These are phyloP conservation scores for Protomyces gravidus DNA, from an alignment of 1,139 yeast genomes.

Conservation along the genomic window DNA sequence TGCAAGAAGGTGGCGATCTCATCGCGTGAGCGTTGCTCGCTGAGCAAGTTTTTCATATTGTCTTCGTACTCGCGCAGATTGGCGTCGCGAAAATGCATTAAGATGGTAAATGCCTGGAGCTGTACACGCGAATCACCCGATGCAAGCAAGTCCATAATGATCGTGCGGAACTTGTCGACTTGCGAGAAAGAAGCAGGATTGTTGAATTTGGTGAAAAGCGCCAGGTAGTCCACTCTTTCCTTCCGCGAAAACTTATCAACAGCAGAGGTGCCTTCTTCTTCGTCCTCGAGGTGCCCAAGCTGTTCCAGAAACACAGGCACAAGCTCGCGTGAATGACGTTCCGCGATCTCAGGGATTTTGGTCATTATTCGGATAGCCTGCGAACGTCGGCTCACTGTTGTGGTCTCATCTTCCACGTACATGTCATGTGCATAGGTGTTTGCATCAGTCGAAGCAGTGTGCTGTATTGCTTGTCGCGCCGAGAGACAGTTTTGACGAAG, in stretches of 20 bases:
- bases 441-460: not conserved
- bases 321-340: slow-evolving; percentile 53
- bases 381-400: slow-evolving; percentile 46
- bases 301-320: slow-evolving; percentile 52
- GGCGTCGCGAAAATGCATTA: slow-evolving; percentile 62
- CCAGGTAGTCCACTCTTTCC: slow-evolving; percentile 59
- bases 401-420: slow-evolving; percentile 5
- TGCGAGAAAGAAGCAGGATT: slow-evolving; percentile 53
- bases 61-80: slow-evolving; percentile 64
- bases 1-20: slow-evolving; percentile 65
- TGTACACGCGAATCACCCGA: slow-evolving; percentile 63
- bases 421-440: slow-evolving; percentile 26
- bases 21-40: slow-evolving; percentile 79
- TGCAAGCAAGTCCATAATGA: slow-evolving; percentile 56
- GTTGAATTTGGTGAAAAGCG: slow-evolving; percentile 60
- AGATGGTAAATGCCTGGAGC: slow-evolving; percentile 63
- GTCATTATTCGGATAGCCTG: slow-evolving; percentile 52
- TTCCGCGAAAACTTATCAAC: slow-evolving; percentile 40
- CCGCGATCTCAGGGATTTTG: slow-evolving; percentile 62
- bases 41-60: slow-evolving; percentile 67
- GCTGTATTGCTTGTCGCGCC: not conserved
- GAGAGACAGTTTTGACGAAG: slow-evolving; percentile 15
- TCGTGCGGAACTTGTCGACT: slow-evolving; percentile 52
- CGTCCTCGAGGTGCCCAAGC: slow-evolving; percentile 6
- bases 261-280: not conserved